Evolutionary conservation across 73 alveolate genomes (phyloP).

Genomic region (Stentor coeruleus): DNA sequence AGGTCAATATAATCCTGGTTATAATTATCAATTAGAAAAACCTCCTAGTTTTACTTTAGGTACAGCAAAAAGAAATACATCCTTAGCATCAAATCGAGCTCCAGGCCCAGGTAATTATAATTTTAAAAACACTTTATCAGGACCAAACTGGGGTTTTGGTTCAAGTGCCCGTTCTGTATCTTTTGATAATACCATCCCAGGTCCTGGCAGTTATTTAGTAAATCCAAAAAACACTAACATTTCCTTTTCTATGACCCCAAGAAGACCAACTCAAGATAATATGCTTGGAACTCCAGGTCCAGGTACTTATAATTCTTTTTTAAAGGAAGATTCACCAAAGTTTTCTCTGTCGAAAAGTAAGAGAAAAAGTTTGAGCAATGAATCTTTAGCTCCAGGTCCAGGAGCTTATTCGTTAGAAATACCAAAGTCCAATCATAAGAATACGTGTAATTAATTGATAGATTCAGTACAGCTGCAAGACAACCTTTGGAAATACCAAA

Average conservation of each 20-base stretch:
- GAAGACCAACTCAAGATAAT: background rate
- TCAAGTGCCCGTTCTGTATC: background rate
- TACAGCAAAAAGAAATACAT: background rate
- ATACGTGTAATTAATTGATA: background rate
- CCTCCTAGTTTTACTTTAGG: constrained; percentile 8
- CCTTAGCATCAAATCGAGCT: background rate
- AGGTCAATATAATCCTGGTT: background rate
- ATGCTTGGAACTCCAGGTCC: background rate
- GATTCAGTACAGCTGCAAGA: constrained; percentile 17
- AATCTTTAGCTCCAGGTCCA: background rate
- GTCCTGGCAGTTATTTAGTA: background rate
- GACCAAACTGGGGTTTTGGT: background rate
- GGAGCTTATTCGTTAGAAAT: background rate
- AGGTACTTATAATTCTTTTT: background rate
- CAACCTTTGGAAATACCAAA: background rate
- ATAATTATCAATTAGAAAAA: background rate
- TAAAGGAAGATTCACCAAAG: background rate
- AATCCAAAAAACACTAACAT: too few species aligned
- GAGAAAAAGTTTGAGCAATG: background rate
- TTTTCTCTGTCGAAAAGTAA: background rate
- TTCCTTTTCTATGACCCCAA: background rate
- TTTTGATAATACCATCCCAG: background rate
- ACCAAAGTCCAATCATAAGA: background rate
- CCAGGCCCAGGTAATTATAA: constrained; percentile 17
- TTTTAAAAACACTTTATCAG: background rate